phyloP scores from a whole-genome alignment of 345 rosid genomes.

The sweet orange (Citrus sinensis) region DVS_A1.0 CM039163.1:35701501-35702000 shows the following conservation, averaged over 20 bases:
- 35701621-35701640: constrained; percentile 7
- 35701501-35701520: constrained; percentile 17
- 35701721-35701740: constrained; percentile 18
- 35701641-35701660: constrained; percentile 1
- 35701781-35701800: constrained; percentile 28
- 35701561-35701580: constrained; percentile 17
- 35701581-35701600: constrained; percentile 2
- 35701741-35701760: constrained; percentile 21
- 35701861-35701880: constrained; percentile 9
- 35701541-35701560: not conserved
- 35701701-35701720: constrained; percentile 32
- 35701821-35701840: constrained; percentile 17
- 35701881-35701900: not conserved
- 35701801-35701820: constrained; percentile 17
- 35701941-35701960: not conserved
- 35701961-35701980: not conserved
- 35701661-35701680: constrained; percentile 15
- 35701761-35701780: constrained; percentile 23
- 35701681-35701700: constrained; percentile 15
- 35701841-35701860: constrained; percentile 1
- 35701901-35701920: constrained; percentile 9
- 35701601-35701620: not conserved
- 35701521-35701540: constrained; percentile 1
- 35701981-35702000: constrained; percentile 3
- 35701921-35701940: not conserved